Percentiles rank a stretch among this genome's conserved stretches.
Evolutionary conservation across 805 yeast genomes (phyloP).

Genomic region (Metschnikowia noctiluminum): DNA sequence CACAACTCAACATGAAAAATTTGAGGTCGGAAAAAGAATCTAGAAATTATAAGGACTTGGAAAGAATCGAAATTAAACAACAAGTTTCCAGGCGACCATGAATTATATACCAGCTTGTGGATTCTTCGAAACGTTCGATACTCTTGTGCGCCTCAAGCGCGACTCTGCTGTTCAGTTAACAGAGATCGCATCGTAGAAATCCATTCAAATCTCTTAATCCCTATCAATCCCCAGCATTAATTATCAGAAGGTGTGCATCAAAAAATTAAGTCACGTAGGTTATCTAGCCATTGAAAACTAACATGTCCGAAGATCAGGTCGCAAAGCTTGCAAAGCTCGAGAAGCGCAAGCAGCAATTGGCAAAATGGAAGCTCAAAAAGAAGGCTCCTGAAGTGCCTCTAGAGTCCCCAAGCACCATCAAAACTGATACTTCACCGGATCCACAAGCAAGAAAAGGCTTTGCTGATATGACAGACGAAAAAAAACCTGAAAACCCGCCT

Average conservation of each 20-base stretch:
- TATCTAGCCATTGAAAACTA: background rate
- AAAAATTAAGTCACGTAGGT: background rate
- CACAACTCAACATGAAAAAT: no score
- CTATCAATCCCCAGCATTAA: no score
- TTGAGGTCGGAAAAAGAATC: no score
- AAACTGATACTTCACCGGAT: background rate
- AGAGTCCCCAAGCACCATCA: background rate
- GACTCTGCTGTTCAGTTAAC: no score
- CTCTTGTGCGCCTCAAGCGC: no score
- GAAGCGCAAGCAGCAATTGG: constrained; percentile 50
- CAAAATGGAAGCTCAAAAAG: constrained; percentile 60
- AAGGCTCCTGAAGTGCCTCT: constrained; percentile 16
- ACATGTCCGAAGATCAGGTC: constrained; percentile 17
- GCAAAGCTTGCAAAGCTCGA: constrained; percentile 32
- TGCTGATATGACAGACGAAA: background rate
- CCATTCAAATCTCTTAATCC: no score
- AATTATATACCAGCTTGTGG: no score
- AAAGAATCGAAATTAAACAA: no score
- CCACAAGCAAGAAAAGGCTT: background rate
- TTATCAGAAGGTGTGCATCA: constrained; percentile 12
- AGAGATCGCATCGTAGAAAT: no score
- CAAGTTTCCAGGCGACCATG: no score
- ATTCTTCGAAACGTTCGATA: no score
- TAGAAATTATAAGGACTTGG: no score
- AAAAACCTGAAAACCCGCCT: background rate